Percentiles rank a stretch among this genome's conserved stretches.
These are phyloP conservation scores for Grifola frondosa DNA, from an alignment of 1,284 basidiomycete genomes.

Conservation along the genomic window DNA sequence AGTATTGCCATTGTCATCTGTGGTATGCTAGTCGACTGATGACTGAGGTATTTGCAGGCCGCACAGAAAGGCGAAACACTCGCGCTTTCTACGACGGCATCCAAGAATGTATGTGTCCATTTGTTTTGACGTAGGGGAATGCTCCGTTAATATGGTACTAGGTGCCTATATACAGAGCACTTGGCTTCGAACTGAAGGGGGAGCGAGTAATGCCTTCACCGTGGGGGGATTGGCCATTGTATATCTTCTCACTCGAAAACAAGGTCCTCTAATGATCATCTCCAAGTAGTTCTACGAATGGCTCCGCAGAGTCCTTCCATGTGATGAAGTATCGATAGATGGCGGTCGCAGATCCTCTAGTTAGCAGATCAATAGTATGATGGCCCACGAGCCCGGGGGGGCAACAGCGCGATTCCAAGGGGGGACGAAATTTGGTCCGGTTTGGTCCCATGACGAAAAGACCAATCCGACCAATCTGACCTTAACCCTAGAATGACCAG, in stretches of 20 bases:
- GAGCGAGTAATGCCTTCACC: slow-evolving; percentile 17
- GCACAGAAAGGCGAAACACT: slow-evolving; percentile 6
- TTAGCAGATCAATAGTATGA: too few relatives aligned
- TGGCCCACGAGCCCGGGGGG: too few relatives aligned
- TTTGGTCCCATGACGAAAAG: too few relatives aligned
- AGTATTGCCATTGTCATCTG: slow-evolving; percentile 1
- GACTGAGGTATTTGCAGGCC: neutral
- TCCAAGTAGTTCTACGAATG: too few relatives aligned
- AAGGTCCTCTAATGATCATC: too few relatives aligned
- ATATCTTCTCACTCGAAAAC: slow-evolving; percentile 14
- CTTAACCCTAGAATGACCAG: too few relatives aligned
- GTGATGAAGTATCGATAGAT: too few relatives aligned
- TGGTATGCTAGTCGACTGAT: neutral
- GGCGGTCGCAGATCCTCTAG: too few relatives aligned
- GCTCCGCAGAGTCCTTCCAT: too few relatives aligned
- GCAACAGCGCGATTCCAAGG: too few relatives aligned
- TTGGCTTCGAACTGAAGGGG: slow-evolving; percentile 13
- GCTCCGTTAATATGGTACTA: neutral
- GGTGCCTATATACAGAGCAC: slow-evolving; percentile 15
- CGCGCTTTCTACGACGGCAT: slow-evolving; percentile 7
- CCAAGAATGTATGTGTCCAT: slow-evolving; percentile 2
- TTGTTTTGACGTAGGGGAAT: neutral
- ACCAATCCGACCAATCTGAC: too few relatives aligned
- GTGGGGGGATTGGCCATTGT: slow-evolving; percentile 22
- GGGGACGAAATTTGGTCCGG: too few relatives aligned